Evolutionary conservation across 805 yeast species (phyloP).

Genomic region (Saccharomyces mikatae): DNA sequence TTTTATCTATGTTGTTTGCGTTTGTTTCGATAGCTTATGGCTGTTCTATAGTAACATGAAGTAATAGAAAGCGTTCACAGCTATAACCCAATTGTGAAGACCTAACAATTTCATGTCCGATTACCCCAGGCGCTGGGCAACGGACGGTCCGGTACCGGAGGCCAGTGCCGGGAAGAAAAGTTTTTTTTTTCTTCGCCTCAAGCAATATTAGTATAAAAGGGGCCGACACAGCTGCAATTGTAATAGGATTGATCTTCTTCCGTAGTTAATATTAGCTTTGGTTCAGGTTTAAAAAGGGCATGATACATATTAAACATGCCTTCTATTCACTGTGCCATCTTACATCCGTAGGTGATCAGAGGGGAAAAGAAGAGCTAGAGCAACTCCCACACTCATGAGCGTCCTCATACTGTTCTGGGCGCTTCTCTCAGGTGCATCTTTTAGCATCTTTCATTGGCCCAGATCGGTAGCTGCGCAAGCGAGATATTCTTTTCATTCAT

Average conservation of each 20-base stretch:
- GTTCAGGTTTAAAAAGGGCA: slow-evolving; percentile 5
- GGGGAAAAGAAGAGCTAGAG: slow-evolving; percentile 35
- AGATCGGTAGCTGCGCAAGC: slow-evolving; percentile 32
- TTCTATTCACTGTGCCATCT: slow-evolving; percentile 35
- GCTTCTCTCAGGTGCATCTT: slow-evolving; percentile 5
- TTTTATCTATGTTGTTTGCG: background rate
- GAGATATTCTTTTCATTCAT: slow-evolving; percentile 10
- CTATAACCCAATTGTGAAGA: background rate
- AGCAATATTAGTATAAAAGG: background rate
- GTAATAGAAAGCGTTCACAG: background rate
- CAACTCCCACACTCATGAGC: slow-evolving; percentile 21
- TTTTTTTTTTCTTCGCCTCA: background rate
- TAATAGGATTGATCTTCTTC: background rate
- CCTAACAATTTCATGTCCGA: background rate
- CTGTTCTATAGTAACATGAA: background rate
- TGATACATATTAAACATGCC: slow-evolving; percentile 29
- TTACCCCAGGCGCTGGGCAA: background rate
- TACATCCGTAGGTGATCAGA: slow-evolving; percentile 29
- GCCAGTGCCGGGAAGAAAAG: background rate
- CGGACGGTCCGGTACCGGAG: background rate
- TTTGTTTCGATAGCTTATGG: background rate
- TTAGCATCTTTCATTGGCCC: slow-evolving; percentile 18
- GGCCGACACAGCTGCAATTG: background rate
- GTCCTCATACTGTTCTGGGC: slow-evolving; percentile 33
- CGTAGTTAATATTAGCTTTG: background rate